These are phyloP conservation scores for Hanseniaspora vineae DNA, from an alignment of 805 yeast genomes.

Conservation along the genomic window DNA sequence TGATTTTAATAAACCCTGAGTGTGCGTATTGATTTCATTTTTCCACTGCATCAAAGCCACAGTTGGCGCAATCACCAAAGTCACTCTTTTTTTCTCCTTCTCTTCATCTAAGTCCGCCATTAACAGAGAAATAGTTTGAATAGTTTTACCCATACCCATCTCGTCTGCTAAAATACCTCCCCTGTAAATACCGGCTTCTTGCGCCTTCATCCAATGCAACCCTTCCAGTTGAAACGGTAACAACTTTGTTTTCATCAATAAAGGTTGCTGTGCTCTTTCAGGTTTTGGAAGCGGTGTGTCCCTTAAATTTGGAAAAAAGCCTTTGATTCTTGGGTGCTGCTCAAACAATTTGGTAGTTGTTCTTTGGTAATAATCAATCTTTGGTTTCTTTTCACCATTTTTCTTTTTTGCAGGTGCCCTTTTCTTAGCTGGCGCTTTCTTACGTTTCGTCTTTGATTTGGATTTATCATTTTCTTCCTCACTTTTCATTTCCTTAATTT, in stretches of 20 bases:
- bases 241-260: slow-evolving; percentile 55
- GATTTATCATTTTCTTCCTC: slow-evolving; percentile 1
- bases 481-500: slow-evolving; percentile 2
- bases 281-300: slow-evolving; percentile 34
- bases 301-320: slow-evolving; percentile 56
- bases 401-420: slow-evolving; percentile 5
- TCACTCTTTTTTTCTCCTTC: slow-evolving; percentile 42
- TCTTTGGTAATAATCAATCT: slow-evolving; percentile 57
- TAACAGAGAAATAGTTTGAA: slow-evolving; percentile 84
- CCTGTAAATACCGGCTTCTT: slow-evolving; percentile 56
- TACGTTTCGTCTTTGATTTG: background rate
- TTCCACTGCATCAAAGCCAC: slow-evolving; percentile 99
- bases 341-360: slow-evolving; percentile 56
- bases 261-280: slow-evolving; percentile 59
- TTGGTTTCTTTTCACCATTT: slow-evolving; percentile 26
- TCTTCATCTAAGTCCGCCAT: slow-evolving; percentile 40
- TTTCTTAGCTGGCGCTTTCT: background rate
- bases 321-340: slow-evolving; percentile 65
- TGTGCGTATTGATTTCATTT: slow-evolving; percentile 77
- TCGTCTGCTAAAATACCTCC: slow-evolving; percentile 97
- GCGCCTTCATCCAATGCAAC: slow-evolving; percentile 72
- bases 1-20: slow-evolving; percentile 55
- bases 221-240: slow-evolving; percentile 94
- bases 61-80: slow-evolving; percentile 90
- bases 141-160: slow-evolving; percentile 99